phyloP scores from a whole-genome alignment of 2,329 filamentous ascomycete species.

The Exophiala spinifera region DNA sequence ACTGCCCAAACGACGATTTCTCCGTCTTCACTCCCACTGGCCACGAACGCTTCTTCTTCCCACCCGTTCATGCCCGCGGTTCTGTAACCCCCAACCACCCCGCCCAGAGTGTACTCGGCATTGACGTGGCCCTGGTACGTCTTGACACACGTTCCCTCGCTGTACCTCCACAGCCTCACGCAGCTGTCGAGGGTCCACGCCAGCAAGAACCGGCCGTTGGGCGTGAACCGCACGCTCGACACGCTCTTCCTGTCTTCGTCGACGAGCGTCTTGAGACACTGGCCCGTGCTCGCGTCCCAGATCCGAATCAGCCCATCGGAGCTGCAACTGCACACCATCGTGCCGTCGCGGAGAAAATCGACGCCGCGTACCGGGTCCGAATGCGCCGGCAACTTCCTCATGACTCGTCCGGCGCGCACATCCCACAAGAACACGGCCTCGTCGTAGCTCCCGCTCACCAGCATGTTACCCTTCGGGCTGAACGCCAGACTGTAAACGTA shows the following conservation, averaged over 20 bases:
- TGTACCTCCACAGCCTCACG: slow-evolving; percentile 91
- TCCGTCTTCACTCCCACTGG: slow-evolving; percentile 84
- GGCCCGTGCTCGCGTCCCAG: slow-evolving; percentile 93
- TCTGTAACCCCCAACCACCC: slow-evolving; percentile 70
- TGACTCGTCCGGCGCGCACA: slow-evolving; percentile 77
- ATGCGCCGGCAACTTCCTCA: slow-evolving; percentile 89
- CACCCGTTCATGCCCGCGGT: slow-evolving; percentile 21
- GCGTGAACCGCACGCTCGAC: slow-evolving; percentile 83
- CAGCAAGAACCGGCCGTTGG: slow-evolving; percentile 89
- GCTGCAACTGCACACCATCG: slow-evolving; percentile 84
- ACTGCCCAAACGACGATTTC: slow-evolving; percentile 88
- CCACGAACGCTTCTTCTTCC: slow-evolving; percentile 58
- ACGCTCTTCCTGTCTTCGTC: slow-evolving; percentile 95
- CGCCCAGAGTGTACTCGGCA: slow-evolving; percentile 76
- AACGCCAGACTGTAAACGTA: slow-evolving; percentile 94
- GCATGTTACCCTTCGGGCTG: slow-evolving; percentile 95
- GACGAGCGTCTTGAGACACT: slow-evolving; percentile 90
- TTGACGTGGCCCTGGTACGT: slow-evolving; percentile 95
- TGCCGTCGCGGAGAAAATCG: slow-evolving; percentile 89
- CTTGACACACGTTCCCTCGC: slow-evolving; percentile 86
- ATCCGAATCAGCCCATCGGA: slow-evolving; percentile 89
- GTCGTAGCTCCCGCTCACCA: slow-evolving; percentile 92
- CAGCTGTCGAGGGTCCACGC: slow-evolving; percentile 89
- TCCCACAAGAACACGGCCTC: slow-evolving; percentile 98
- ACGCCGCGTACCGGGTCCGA: slow-evolving; percentile 92